These are phyloP conservation scores for Vigna reflexopilosa DNA, from an alignment of 306 rosid species.

Conservation along the genomic window DNA sequence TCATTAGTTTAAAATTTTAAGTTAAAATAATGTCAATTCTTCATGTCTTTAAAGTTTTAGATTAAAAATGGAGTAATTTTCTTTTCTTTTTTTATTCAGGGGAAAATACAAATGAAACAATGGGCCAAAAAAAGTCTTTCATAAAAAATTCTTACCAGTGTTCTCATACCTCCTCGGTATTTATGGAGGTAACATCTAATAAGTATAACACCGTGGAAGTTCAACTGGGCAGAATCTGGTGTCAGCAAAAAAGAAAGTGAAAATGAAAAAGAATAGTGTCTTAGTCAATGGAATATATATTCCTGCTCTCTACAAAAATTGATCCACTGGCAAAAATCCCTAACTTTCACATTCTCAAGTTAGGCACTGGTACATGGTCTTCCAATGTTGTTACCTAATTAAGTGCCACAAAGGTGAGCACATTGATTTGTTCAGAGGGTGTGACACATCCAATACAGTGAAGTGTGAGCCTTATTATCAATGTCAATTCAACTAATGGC, in stretches of 20 bases:
- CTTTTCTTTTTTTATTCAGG: slow-evolving; percentile 21
- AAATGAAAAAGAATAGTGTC: slow-evolving; percentile 32
- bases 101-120: slow-evolving; percentile 34
- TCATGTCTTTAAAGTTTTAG: too few species aligned
- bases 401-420: slow-evolving; percentile 64
- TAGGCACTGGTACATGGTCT: slow-evolving; percentile 47
- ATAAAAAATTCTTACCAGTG: slow-evolving; percentile 27
- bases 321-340: slow-evolving; percentile 29
- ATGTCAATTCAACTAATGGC: slow-evolving; percentile 68
- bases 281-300: slow-evolving; percentile 38
- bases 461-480: slow-evolving; percentile 54
- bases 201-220: slow-evolving; percentile 38
- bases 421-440: slow-evolving; percentile 64
- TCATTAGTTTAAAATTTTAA: too few species aligned
- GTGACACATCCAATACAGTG: slow-evolving; percentile 61
- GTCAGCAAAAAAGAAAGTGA: background rate
- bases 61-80: background rate
- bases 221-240: slow-evolving; percentile 44
- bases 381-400: slow-evolving; percentile 52
- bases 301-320: slow-evolving; percentile 45
- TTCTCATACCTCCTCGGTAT: slow-evolving; percentile 25
- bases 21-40: too few species aligned
- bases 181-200: slow-evolving; percentile 36
- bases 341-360: slow-evolving; percentile 44
- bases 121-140: slow-evolving; percentile 34